Percentiles rank a stretch among this genome's conserved stretches.
Evolutionary conservation across 1,284 basidiomycete genomes (phyloP).

Genomic region (Schizophyllum amplum): DNA sequence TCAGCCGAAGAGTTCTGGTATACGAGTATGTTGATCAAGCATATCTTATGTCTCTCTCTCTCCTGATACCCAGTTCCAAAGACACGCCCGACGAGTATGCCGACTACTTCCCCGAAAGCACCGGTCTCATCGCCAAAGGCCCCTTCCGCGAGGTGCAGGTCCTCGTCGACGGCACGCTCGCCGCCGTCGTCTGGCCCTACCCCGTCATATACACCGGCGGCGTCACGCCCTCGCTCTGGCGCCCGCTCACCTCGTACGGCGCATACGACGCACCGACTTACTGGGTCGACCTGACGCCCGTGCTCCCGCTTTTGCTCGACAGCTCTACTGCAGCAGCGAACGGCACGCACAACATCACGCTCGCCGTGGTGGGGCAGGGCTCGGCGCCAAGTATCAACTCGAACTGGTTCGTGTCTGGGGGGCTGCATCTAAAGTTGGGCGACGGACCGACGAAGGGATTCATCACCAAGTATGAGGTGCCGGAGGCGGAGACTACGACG

Average conservation of each 20-base stretch:
- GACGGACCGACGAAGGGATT: slow-evolving; percentile 27
- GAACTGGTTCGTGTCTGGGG: slow-evolving; percentile 37
- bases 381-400: slow-evolving; percentile 26
- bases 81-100: slow-evolving; percentile 32
- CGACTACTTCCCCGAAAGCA: slow-evolving; percentile 25
- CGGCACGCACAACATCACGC: slow-evolving; percentile 27
- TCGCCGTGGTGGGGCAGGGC: slow-evolving; percentile 35
- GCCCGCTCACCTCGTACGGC: slow-evolving; percentile 37
- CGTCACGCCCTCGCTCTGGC: slow-evolving; percentile 38
- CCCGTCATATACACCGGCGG: slow-evolving; percentile 44
- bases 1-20: slow-evolving; percentile 40
- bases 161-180: slow-evolving; percentile 34
- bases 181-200: slow-evolving; percentile 39
- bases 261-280: slow-evolving; percentile 41
- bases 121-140: slow-evolving; percentile 26
- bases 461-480: slow-evolving; percentile 26
- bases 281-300: slow-evolving; percentile 40
- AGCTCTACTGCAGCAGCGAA: slow-evolving; percentile 15
- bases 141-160: slow-evolving; percentile 42
- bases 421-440: slow-evolving; percentile 29
- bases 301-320: slow-evolving; percentile 30
- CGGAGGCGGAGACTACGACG: slow-evolving; percentile 18
- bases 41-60: neutral
- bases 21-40: slow-evolving; percentile 20
- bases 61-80: slow-evolving; percentile 3